Evolutionary conservation across 179 eudicot species (phyloP), one percentile per base, ranked within the genome.

Genomic region (Pouteria campechiana): DNA sequence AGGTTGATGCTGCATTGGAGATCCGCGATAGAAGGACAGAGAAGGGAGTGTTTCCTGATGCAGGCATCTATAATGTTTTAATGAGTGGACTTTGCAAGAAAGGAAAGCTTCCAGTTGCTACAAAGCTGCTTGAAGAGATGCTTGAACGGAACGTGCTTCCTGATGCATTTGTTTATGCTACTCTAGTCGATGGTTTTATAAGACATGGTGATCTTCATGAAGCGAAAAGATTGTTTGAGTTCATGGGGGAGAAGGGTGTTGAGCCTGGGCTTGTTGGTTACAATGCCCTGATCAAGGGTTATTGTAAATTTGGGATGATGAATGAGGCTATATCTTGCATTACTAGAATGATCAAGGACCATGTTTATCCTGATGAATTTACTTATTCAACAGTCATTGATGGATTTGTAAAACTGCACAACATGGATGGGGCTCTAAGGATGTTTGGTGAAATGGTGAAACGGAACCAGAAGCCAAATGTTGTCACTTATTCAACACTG

Each of bases 281-380:
- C 60, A 90, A 90, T 58, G 55, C 90, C 46, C 72, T 86, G 87
- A 77, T 86, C 32, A 90, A 90, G 69, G 90, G 90, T 39, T 81
- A 67, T 52, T 70, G 90, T 58, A 86, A 70, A 57, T 61, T 57
- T 21, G 93, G 95, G 32, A 60, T 56, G 78, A 76, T 89, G 83
- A 70, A 57, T 4, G 80, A 76, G 43, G 95, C 95, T 32, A 43
- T 67, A 16, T 46, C 48, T n/a, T 86, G 78, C 61, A 52, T 89
- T 13, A 38, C 56, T 41, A 68, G 49, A 61, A 81, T 89, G 95
- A 27, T 54, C 11, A 54, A 61, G 6, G 25, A 32, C 17, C 41
- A 46, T 23, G 55, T 72, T 13, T 37, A 27, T 28, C 93, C 97
- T 2, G 95, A 89, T 64, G 78, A 69, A 46, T 76, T 47, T 59